Percentiles rank a stretch among this genome's conserved stretches.
phyloP scores from a whole-genome alignment of 345 rosid genomes.

The Corchorus capsularis region DNA sequence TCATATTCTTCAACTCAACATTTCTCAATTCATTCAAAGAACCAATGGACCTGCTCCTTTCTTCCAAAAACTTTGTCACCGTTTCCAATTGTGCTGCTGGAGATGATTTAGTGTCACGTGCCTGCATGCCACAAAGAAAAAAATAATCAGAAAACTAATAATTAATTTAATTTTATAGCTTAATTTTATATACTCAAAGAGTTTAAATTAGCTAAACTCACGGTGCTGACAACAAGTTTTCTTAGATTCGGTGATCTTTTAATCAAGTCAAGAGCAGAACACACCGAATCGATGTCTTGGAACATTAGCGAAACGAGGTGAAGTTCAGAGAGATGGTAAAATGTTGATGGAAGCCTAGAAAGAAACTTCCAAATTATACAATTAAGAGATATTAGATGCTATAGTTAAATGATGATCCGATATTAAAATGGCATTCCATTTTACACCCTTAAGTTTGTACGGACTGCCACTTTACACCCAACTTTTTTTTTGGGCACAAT shows the following conservation, averaged over 20 bases:
- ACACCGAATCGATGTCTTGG: neutral
- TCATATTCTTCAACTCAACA: neutral
- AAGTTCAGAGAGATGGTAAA: neutral
- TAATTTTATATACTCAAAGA: too few relatives aligned
- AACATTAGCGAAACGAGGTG: neutral
- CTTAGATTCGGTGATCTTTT: neutral
- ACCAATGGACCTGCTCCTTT: neutral
- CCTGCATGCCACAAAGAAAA: neutral
- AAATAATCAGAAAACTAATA: neutral
- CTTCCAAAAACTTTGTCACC: neutral
- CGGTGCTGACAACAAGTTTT: neutral
- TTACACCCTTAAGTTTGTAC: too few relatives aligned
- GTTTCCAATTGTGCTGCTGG: neutral
- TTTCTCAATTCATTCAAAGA: neutral
- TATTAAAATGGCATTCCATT: too few relatives aligned
- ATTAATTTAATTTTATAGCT: too few relatives aligned
- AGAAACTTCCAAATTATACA: neutral
- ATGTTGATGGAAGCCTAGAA: neutral
- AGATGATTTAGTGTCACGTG: neutral
- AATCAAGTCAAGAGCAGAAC: neutral
- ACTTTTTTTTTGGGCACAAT: too few relatives aligned
- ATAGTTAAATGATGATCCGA: too few relatives aligned
- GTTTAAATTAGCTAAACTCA: too few relatives aligned
- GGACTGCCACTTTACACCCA: too few relatives aligned
- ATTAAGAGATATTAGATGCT: too few relatives aligned